Percentiles rank a stretch among this genome's conserved stretches.
Conservation (phyloP, 2,329 filamentous ascomycete species). For the Parascedosporium putredinis region DNA sequence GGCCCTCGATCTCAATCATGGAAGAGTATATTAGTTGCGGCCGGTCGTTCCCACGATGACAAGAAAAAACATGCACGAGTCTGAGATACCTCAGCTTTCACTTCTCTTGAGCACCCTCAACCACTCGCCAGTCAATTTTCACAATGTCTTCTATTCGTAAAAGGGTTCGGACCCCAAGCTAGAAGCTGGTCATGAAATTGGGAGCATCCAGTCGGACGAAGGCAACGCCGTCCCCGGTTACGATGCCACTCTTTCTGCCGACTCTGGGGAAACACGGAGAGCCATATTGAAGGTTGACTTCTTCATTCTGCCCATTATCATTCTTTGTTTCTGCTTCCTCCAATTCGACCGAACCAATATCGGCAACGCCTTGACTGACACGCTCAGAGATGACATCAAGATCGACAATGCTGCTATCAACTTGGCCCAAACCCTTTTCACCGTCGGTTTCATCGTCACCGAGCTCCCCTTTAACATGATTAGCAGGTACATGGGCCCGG, state of each 20-base stretch:
- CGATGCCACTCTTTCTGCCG: constrained; percentile 12
- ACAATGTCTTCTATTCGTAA: background rate
- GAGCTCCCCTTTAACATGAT: constrained; percentile 23
- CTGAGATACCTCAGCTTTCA: no score
- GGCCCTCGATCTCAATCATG: no score
- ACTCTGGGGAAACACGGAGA: constrained; percentile 9
- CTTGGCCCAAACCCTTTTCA: constrained; percentile 38
- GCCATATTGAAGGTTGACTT: constrained; percentile 18
- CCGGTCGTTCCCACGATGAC: no score
- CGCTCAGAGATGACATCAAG: constrained; percentile 34
- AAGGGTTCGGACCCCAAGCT: background rate
- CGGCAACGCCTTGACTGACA: constrained; percentile 40
- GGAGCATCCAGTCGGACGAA: no score
- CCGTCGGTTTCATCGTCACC: constrained; percentile 36
- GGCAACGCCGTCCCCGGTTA: constrained; percentile 17
- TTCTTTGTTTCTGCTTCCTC: constrained; percentile 22
- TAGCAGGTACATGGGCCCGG: constrained; percentile 18
- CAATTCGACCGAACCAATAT: constrained; percentile 29
- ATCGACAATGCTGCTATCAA: constrained; percentile 41
- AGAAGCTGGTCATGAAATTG: no score
- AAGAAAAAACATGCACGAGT: no score
- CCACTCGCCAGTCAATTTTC: background rate
- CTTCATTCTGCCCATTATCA: constrained; percentile 19
- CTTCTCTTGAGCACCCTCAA: no score
- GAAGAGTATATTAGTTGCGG: no score